Conservation (phyloP, 768 basidiomycete species). For the Mycena latifolia region DNA sequence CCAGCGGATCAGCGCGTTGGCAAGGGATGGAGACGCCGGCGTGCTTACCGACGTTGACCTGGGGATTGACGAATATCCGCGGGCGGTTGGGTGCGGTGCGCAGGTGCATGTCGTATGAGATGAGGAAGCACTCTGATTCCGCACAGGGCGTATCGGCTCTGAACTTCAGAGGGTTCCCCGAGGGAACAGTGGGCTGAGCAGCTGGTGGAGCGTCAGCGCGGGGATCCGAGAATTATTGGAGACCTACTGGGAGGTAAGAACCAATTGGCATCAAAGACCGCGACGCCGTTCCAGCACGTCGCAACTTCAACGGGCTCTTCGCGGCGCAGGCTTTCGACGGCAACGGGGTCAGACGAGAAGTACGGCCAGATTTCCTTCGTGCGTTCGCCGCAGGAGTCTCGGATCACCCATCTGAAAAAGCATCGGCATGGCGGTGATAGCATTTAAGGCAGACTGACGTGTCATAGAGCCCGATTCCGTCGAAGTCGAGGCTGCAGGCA, state of each 20-base stretch:
- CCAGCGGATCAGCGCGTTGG: neutral
- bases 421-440: neutral
- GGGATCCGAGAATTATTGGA: neutral
- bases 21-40: neutral
- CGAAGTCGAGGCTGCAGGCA: constrained; percentile 81
- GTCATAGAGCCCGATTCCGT: constrained; percentile 48
- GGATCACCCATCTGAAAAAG: constrained; percentile 35
- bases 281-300: constrained; percentile 89
- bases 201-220: constrained; percentile 3
- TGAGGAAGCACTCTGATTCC: constrained; percentile 38
- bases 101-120: constrained; percentile 39
- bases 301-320: constrained; percentile 73
- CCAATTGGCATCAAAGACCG: constrained; percentile 65
- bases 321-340: constrained; percentile 72
- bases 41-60: constrained; percentile 32
- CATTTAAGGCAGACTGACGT: constrained; percentile 73
- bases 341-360: constrained; percentile 69
- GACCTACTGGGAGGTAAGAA: constrained; percentile 25
- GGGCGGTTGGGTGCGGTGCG: constrained; percentile 35
- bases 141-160: constrained; percentile 33
- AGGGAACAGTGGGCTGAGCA: constrained; percentile 13
- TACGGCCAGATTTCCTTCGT: constrained; percentile 84
- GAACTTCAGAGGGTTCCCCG: constrained; percentile 34
- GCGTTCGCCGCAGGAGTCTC: constrained; percentile 48
- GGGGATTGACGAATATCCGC: constrained; percentile 36